phyloP scores from a whole-genome alignment of 2,329 filamentous ascomycete species.

The Neonectria sp. region DNA sequence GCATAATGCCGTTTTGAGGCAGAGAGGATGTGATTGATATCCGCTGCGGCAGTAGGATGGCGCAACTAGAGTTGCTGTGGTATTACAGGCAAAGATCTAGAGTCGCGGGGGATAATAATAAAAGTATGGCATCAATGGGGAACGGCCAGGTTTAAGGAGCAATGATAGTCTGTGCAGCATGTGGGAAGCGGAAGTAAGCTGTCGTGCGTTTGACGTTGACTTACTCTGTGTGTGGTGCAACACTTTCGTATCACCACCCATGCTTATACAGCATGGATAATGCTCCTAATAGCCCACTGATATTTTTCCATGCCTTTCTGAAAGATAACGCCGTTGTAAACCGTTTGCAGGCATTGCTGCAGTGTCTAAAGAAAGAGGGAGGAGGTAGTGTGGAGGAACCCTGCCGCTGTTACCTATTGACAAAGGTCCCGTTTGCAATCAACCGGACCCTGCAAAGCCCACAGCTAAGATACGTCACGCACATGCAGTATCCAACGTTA shows the following conservation, averaged over 20 bases:
- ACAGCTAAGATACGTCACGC: background rate
- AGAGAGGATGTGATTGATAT: background rate
- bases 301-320: background rate
- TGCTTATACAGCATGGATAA: background rate
- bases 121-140: background rate
- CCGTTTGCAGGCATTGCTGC: background rate
- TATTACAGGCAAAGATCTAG: background rate
- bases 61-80: background rate
- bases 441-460: background rate
- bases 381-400: background rate
- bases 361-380: background rate
- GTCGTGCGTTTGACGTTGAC: background rate
- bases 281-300: background rate
- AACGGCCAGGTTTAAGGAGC: background rate
- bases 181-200: background rate
- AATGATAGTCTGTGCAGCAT: background rate
- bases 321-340: background rate
- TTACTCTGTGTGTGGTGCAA: background rate
- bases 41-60: background rate
- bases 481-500: background rate
- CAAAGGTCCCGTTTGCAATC: slow-evolving; percentile 30
- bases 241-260: slow-evolving; percentile 31
- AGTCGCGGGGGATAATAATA: background rate
- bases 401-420: background rate
- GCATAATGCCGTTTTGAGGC: slow-evolving; percentile 13